A percentile compares a stretch with the other conserved stretches of the same genome.
These are phyloP conservation scores for Penicillium bovifimosum DNA, from an alignment of 495 filamentous ascomycete genomes.

Conservation along the genomic window DNA sequence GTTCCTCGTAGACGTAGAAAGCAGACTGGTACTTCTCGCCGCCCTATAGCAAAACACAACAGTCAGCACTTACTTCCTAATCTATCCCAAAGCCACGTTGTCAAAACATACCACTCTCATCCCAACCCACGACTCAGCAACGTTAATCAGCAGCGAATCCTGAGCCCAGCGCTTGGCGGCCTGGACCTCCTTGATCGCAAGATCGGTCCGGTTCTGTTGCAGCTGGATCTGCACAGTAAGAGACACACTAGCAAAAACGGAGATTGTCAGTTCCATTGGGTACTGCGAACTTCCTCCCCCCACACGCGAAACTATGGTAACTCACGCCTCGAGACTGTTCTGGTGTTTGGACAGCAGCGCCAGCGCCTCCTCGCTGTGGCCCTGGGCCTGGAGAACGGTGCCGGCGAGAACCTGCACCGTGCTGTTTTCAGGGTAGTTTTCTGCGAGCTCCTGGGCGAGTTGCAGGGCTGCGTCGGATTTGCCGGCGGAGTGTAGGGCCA, in stretches of 20 bases:
- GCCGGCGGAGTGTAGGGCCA: slow-evolving; percentile 63
- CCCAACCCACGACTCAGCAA: slow-evolving; percentile 94
- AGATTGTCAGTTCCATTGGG: slow-evolving; percentile 4
- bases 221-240: slow-evolving; percentile 87
- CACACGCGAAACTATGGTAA: slow-evolving; percentile 21
- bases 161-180: slow-evolving; percentile 94
- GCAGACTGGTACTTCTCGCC: slow-evolving; percentile 95
- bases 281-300: background rate
- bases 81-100: background rate
- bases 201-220: slow-evolving; percentile 80
- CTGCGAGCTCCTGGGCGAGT: slow-evolving; percentile 60
- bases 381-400: slow-evolving; percentile 70
- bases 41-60: slow-evolving; percentile 50
- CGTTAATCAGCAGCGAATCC: slow-evolving; percentile 86
- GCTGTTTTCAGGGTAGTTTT: slow-evolving; percentile 61
- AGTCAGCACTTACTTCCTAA: slow-evolving; percentile 2
- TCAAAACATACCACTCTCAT: slow-evolving; percentile 69
- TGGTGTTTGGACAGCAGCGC: slow-evolving; percentile 73
- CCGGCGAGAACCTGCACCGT: slow-evolving; percentile 76
- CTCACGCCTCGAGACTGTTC: slow-evolving; percentile 76
- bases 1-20: slow-evolving; percentile 97
- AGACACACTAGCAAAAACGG: slow-evolving; percentile 46
- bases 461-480: slow-evolving; percentile 55
- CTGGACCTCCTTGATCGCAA: slow-evolving; percentile 82
- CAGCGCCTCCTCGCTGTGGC: slow-evolving; percentile 77